Percentiles rank a stretch among this genome's conserved stretches.
Conservation (phyloP, 768 basidiomycete species). For the Kwoniella sp. region DNA sequence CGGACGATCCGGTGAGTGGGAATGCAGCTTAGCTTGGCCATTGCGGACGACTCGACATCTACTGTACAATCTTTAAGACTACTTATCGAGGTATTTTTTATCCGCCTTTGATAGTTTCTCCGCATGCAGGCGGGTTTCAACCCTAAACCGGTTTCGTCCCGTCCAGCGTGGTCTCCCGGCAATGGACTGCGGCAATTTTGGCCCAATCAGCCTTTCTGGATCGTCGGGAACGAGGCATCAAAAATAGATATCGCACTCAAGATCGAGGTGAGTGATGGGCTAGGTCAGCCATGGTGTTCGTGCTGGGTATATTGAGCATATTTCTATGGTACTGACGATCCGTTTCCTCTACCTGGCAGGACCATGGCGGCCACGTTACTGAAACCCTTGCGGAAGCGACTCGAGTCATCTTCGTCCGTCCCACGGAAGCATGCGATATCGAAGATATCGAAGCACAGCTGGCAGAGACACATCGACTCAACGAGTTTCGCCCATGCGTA, state of each 20-base stretch:
- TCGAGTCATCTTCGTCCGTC: background rate
- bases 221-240: background rate
- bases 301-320: too few relatives aligned
- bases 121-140: background rate
- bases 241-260: background rate
- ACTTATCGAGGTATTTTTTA: too few relatives aligned
- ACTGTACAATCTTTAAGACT: too few relatives aligned
- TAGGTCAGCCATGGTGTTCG: too few relatives aligned
- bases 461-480: background rate
- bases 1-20: background rate
- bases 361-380: background rate
- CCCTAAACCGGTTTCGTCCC: background rate
- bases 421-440: background rate
- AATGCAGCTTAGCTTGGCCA: too few relatives aligned
- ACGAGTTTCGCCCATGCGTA: background rate
- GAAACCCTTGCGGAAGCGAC: background rate
- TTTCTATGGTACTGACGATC: too few relatives aligned
- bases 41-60: too few relatives aligned
- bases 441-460: background rate
- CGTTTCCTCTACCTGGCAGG: background rate
- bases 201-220: background rate
- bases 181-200: background rate
- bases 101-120: background rate
- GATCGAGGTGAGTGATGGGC: background rate
- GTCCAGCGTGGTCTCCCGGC: background rate